Percentiles rank a stretch among this genome's conserved stretches.
phyloP scores from a whole-genome alignment of 371 early-diverging fungal genomes.

The Mucor racemosus region DNA sequence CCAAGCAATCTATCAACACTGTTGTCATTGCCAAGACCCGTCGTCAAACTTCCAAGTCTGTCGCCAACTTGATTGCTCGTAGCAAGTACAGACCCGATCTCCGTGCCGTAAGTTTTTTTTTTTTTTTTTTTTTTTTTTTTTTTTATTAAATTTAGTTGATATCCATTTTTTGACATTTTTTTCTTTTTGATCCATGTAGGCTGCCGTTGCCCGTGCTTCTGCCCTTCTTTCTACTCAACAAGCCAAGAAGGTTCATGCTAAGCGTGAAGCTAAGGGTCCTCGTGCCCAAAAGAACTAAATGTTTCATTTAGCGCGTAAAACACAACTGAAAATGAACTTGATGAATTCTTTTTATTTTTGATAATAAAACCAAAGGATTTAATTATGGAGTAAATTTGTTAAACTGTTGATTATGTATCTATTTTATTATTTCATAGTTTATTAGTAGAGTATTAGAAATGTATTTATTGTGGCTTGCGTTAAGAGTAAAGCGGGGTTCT shows the following conservation, averaged over 20 bases:
- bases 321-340: constrained; percentile 4
- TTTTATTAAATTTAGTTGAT: not conserved
- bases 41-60: constrained; percentile 73
- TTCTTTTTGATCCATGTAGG: constrained; percentile 40
- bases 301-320: not conserved
- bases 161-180: not conserved
- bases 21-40: constrained; percentile 68
- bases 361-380: not conserved
- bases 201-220: constrained; percentile 83
- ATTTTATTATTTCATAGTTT: no score
- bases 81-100: constrained; percentile 81
- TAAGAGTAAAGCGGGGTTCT: no score
- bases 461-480: no score
- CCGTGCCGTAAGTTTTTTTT: constrained; percentile 57
- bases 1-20: constrained; percentile 59
- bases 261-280: constrained; percentile 45
- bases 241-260: constrained; percentile 66
- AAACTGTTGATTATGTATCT: not conserved
- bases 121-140: not conserved
- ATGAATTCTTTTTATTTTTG: constrained; percentile 1
- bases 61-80: constrained; percentile 71
- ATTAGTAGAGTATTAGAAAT: not conserved
- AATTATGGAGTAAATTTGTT: not conserved
- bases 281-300: constrained; percentile 42
- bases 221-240: constrained; percentile 71